A percentile compares a stretch with the other conserved stretches of the same genome.
These are phyloP conservation scores for Mycosphaerelloides madeirae DNA, from an alignment of 2,329 filamentous ascomycete genomes.

Conservation along the genomic window DNA sequence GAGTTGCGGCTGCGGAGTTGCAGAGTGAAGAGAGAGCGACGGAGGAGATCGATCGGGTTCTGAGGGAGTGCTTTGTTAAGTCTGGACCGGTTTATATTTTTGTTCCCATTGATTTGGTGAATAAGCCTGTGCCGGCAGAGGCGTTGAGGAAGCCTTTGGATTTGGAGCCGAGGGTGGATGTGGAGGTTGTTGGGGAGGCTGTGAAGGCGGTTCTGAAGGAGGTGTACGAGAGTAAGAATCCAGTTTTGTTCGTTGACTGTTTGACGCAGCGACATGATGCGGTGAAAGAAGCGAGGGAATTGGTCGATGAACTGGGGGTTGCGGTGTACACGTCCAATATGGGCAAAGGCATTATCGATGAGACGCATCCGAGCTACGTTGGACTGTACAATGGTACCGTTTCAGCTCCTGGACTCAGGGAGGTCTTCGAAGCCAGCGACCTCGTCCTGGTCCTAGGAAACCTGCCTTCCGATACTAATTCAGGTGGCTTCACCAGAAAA, in stretches of 20 bases:
- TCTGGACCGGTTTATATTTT: constrained; percentile 80
- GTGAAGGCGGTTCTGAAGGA: constrained; percentile 75
- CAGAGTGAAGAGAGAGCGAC: constrained; percentile 65
- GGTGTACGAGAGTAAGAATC: constrained; percentile 66
- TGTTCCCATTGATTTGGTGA: constrained; percentile 74
- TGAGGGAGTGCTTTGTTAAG: constrained; percentile 67
- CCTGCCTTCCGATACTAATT: constrained; percentile 41
- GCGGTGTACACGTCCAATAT: neutral
- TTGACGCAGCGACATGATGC: constrained; percentile 7
- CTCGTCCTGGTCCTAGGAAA: constrained; percentile 37
- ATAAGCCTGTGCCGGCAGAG: constrained; percentile 69
- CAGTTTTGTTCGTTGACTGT: constrained; percentile 78
- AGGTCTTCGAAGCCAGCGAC: constrained; percentile 35
- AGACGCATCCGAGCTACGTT: constrained; percentile 37
- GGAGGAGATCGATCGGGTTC: constrained; percentile 69
- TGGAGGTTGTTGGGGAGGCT: constrained; percentile 68
- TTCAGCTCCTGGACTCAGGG: constrained; percentile 34
- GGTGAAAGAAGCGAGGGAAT: neutral
- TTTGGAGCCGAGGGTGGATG: constrained; percentile 59
- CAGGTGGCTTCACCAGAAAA: constrained; percentile 38
- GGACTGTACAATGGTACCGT: constrained; percentile 41
- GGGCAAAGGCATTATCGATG: constrained; percentile 37
- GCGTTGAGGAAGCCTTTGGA: constrained; percentile 67
- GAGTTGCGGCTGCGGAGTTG: constrained; percentile 59
- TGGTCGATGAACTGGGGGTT: neutral